These are phyloP conservation scores for Prunus fruticosa DNA, from an alignment of 306 rosid species.

Conservation along the genomic window DNA sequence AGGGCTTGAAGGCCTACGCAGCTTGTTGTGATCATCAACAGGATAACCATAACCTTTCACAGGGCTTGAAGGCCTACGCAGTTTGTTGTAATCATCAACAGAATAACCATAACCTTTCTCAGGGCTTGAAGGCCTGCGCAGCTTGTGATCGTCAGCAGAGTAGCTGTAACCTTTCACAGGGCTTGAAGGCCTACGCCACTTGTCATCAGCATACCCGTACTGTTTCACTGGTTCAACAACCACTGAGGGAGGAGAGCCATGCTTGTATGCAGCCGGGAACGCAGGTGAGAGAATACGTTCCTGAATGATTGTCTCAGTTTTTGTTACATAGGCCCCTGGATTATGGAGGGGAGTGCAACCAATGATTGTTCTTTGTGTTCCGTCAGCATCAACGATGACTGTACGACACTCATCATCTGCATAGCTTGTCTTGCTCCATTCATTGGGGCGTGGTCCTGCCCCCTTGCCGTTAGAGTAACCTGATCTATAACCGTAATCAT, in stretches of 20 bases:
- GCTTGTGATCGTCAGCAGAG: constrained; percentile 19
- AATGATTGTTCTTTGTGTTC: constrained; percentile 3
- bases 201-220: constrained; percentile 13
- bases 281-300: constrained; percentile 19
- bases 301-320: constrained; percentile 18
- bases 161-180: constrained; percentile 24
- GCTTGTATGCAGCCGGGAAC: constrained; percentile 13
- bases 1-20: constrained; percentile 18
- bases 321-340: constrained; percentile 15
- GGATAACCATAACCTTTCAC: constrained; percentile 23
- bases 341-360: neutral
- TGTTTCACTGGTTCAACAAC: constrained; percentile 21
- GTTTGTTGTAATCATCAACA: constrained; percentile 10
- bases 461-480: constrained; percentile 25
- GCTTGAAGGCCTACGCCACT: constrained; percentile 13
- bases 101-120: constrained; percentile 23
- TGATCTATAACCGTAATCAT: constrained; percentile 17
- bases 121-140: constrained; percentile 18
- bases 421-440: constrained; percentile 23
- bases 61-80: constrained; percentile 22
- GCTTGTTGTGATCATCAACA: constrained; percentile 9
- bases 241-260: constrained; percentile 16
- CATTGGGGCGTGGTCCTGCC: neutral
- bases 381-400: constrained; percentile 19
- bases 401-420: constrained; percentile 10